A percentile compares a stretch with the other conserved stretches of the same genome.
phyloP scores from a whole-genome alignment of 78 protist genomes.

The Dictyostelium citrinum region DNA sequence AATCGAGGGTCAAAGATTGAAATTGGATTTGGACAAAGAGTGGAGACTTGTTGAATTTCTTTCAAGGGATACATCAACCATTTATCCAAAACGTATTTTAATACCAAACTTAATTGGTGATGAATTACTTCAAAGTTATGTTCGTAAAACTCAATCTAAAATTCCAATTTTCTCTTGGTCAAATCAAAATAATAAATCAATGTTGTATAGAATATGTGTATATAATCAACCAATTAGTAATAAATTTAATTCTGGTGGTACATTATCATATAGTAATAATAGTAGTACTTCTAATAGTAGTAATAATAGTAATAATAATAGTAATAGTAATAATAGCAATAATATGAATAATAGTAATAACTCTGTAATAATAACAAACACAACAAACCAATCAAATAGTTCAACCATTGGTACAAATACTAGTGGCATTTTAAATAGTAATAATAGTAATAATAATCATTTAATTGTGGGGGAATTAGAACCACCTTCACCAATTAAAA shows the following conservation, averaged over 20 bases:
- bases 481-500: constrained; percentile 12
- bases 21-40: constrained; percentile 12
- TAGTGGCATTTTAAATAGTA: background rate
- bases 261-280: background rate
- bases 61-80: background rate
- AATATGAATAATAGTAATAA: background rate
- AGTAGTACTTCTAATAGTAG: background rate
- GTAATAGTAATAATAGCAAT: background rate
- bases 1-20: background rate
- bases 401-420: background rate
- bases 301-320: background rate
- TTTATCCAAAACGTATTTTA: constrained; percentile 29
- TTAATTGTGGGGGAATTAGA: background rate
- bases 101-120: constrained; percentile 18
- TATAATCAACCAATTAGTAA: background rate
- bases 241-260: background rate
- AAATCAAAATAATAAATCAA: background rate
- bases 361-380: background rate
- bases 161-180: constrained; percentile 49
- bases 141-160: constrained; percentile 17
- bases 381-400: background rate
- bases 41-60: constrained; percentile 20
- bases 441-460: background rate
- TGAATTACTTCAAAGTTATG: constrained; percentile 19
- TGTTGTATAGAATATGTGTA: background rate